Evolutionary conservation across 352 stramenopile species (phyloP), one percentile per base, ranked within the genome.

Genomic region (Thalassiosira oceanica): DNA sequence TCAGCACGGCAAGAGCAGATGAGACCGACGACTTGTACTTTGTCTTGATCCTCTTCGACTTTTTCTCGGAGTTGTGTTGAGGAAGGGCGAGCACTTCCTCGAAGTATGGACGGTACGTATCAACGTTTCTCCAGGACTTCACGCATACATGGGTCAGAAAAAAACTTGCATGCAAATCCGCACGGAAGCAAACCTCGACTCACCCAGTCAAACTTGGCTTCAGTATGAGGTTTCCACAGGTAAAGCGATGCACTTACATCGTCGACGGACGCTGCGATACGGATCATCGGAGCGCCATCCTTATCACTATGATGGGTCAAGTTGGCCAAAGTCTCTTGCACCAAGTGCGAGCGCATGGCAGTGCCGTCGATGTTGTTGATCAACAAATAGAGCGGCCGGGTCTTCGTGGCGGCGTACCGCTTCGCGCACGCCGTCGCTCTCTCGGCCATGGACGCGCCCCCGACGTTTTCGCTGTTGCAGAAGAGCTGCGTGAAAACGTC

Each of bases 361-460:
- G 66, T 13, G 16, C 75, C 78, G 64, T 91, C 84, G 31, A 91
- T 86, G 29, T 71, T 88, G 53, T 91, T 68, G 18, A 91, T 66
- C 20, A 91, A 60, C 0, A 91, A 35, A 63, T 83, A 86, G 15
- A 88, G 57, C 28, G 80, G 72, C 15, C 60, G 48, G 5, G 50
- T 46, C n/a, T 52, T 66, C 39, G 21, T 68, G 3, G 35, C 31
- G 7, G 76, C 76, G 39, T 86, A 63, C 8, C 18, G 29, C 66
- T 68, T 76, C 20, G 69, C 64, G 54, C 88, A 68, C 10, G 23
- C 42, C 31, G 69, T 48, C 8, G 83, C 73, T 18, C 54, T 72
- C 52, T 80, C 65, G 7, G 83, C 41, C 21, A 83, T 56, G 1
- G 18, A n/a, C n/a, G n/a, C n/a, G n/a, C n/a, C n/a, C n/a, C n/a